These are phyloP conservation scores for Orychophragmus violaceus DNA, from an alignment of 345 rosid species.

Conservation along the genomic window DNA sequence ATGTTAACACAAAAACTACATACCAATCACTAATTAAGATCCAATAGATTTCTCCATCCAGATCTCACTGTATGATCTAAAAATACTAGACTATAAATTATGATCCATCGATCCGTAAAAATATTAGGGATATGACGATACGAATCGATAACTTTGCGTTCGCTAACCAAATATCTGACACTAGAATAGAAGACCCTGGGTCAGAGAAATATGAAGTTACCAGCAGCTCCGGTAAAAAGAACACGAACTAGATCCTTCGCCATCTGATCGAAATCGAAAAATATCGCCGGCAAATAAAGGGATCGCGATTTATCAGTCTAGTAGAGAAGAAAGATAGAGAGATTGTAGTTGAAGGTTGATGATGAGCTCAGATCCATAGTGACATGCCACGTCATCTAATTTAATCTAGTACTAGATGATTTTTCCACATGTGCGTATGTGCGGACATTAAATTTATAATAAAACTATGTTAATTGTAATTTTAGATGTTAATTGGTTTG, in stretches of 20 bases:
- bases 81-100: neutral
- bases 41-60: neutral
- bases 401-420: too few species aligned
- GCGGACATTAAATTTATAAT: too few species aligned
- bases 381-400: slow-evolving; percentile 20
- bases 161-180: neutral
- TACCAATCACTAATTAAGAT: neutral
- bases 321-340: neutral
- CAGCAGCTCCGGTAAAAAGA: slow-evolving; percentile 98
- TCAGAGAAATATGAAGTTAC: slow-evolving; percentile 30
- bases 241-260: slow-evolving; percentile 91
- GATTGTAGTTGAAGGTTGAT: neutral
- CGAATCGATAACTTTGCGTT: neutral
- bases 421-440: too few species aligned
- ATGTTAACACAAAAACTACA: neutral
- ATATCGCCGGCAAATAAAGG: slow-evolving; percentile 6
- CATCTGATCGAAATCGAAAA: slow-evolving; percentile 38
- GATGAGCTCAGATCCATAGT: slow-evolving; percentile 8
- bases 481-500: too few species aligned
- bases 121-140: slow-evolving; percentile 4
- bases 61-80: neutral
- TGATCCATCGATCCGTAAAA: neutral
- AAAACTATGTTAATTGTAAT: too few species aligned
- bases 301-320: neutral
- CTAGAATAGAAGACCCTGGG: neutral